phyloP scores from a whole-genome alignment of 768 basidiomycete genomes.

The Tylopilus felleus region DNA sequence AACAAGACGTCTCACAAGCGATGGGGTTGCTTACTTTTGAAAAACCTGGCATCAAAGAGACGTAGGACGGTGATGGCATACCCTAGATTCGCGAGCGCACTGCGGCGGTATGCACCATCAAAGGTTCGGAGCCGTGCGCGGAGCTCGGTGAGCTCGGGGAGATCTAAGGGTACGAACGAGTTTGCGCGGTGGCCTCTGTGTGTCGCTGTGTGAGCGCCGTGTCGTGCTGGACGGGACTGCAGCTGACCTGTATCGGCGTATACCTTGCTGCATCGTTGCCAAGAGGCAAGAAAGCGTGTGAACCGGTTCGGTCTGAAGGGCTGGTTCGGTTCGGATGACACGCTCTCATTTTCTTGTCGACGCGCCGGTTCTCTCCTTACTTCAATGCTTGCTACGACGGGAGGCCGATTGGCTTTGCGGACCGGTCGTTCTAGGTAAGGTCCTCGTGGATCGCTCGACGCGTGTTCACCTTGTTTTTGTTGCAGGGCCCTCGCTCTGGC shows the following conservation, averaged over 20 bases:
- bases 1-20: background rate
- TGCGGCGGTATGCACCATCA: conserved; percentile 76
- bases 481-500: conserved; percentile 16
- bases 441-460: background rate
- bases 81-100: conserved; percentile 69
- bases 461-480: conserved; percentile 9
- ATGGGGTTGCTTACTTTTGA: conserved; percentile 49
- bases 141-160: conserved; percentile 66
- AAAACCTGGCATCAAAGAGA: conserved; percentile 75
- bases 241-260: conserved; percentile 26
- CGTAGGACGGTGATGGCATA: conserved; percentile 73
- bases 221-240: background rate
- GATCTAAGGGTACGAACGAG: conserved; percentile 52
- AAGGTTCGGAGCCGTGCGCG: conserved; percentile 81
- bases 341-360: conserved; percentile 3
- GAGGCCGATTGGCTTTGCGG: conserved; percentile 25
- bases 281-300: conserved; percentile 9
- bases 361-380: background rate
- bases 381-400: conserved; percentile 21
- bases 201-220: background rate
- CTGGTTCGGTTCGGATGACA: conserved; percentile 17
- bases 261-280: conserved; percentile 2
- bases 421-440: conserved; percentile 21
- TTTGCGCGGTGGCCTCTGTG: conserved; percentile 39
- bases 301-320: conserved; percentile 14